These are phyloP conservation scores for Plasmodium chabaudi DNA, from an alignment of 169 alveolate genomes.

Conservation along the genomic window DNA sequence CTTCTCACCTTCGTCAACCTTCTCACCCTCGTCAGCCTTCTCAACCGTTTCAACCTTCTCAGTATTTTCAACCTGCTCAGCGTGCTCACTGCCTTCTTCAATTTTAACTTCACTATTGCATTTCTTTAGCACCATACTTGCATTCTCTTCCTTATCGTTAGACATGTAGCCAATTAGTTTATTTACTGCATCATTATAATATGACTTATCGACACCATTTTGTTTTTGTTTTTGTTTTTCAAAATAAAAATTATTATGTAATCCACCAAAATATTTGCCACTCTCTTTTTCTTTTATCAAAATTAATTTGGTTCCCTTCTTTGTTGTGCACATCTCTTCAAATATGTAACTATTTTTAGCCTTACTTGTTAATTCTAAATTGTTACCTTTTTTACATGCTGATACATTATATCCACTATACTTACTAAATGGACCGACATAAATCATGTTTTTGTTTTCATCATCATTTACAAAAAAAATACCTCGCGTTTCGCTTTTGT, in stretches of 20 bases:
- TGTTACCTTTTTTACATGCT: constrained; percentile 1
- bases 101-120: constrained; percentile 33
- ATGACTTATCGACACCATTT: constrained; percentile 28
- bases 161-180: constrained; percentile 45
- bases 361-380: constrained; percentile 14
- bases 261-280: constrained; percentile 65
- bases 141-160: constrained; percentile 28
- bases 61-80: not conserved
- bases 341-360: constrained; percentile 16
- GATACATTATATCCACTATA: constrained; percentile 23
- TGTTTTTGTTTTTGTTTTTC: constrained; percentile 40
- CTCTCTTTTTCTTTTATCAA: constrained; percentile 41
- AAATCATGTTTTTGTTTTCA: constrained; percentile 24
- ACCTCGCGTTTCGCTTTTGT: constrained; percentile 53
- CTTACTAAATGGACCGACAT: constrained; percentile 48
- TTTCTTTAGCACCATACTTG: constrained; percentile 16
- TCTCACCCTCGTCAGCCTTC: no score
- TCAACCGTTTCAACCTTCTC: no score
- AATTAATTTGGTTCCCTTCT: constrained; percentile 59
- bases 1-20: no score
- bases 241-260: constrained; percentile 9
- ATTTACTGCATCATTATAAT: constrained; percentile 39
- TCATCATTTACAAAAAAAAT: constrained; percentile 35
- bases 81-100: not conserved
- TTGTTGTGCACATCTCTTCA: constrained; percentile 57